Evolutionary conservation across 2,329 filamentous ascomycete species (phyloP).

Genomic region (Apiospora marii): DNA sequence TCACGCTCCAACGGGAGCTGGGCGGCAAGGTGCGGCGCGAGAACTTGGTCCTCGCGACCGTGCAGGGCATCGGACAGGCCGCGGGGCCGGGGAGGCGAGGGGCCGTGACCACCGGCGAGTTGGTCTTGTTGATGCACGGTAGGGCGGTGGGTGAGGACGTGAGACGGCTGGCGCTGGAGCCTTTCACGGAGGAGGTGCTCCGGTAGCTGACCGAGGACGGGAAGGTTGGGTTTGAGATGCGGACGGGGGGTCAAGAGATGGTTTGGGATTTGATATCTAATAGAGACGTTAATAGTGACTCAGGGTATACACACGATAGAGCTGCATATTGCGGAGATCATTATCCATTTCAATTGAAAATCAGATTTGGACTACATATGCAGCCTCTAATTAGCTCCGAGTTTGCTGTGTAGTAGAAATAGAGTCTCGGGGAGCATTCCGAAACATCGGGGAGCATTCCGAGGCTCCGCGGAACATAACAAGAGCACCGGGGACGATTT

Average conservation of each 20-base stretch:
- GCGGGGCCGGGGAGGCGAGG: conserved; percentile 26
- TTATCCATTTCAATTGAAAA: too few species aligned
- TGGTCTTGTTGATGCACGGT: conserved; percentile 54
- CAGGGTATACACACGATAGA: too few species aligned
- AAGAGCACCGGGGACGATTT: too few species aligned
- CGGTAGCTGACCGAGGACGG: conserved; percentile 52
- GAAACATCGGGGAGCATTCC: too few species aligned
- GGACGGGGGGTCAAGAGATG: conserved; percentile 47
- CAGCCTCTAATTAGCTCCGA: too few species aligned
- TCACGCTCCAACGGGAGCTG: conserved; percentile 81
- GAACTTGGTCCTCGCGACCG: too few species aligned
- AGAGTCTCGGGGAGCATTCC: too few species aligned
- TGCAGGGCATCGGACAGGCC: conserved; percentile 48
- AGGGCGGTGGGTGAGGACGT: conserved; percentile 44
- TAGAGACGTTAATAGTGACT: too few species aligned
- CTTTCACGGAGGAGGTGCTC: conserved; percentile 52
- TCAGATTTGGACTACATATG: too few species aligned
- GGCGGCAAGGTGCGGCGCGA: conserved; percentile 79
- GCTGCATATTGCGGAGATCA: too few species aligned
- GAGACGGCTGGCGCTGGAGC: conserved; percentile 48
- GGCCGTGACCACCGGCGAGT: conserved; percentile 40
- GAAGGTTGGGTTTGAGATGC: conserved; percentile 50
- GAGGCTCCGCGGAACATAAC: too few species aligned
- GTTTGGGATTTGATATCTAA: conserved; percentile 41
- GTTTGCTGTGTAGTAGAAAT: too few species aligned